Evolutionary conservation across 164 flowering plant species (phyloP), one percentile per base, ranked within the genome.

Genomic region (Warburgia ugandensis): DNA sequence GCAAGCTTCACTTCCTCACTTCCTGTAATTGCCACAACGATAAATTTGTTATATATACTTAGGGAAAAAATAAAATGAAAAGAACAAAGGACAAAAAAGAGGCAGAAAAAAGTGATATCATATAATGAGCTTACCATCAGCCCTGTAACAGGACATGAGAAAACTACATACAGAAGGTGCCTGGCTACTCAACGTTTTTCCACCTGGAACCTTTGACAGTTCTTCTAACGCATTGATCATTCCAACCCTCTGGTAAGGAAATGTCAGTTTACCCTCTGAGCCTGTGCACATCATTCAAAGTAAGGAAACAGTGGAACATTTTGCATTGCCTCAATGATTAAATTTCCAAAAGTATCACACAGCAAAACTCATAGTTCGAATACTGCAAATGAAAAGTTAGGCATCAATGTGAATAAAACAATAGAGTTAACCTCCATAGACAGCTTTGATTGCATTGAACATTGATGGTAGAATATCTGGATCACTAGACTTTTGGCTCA

Each of bases 1-100:
- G 92, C 79, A 57, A 89, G 76, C 60, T 89, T 94, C 22, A 84
- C 96, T 64, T 94, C 97, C 51, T 94, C 99, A 75, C 86, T 94
- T 53, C 97, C 99, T 94, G 78, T 16, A 61, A 32, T 19, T 17
- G 7, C 28, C 5, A 42, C 36, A 36, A 23, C 16, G 11, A 30
- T 25, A 29, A 38, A 14, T 14, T 25, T 26, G 13, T 3, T 20
- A 45, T 13, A 49, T 23, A 51, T 20, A 17, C 0, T 14, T 6
- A 25, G 29, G 48, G 4, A 25, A 31, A 53, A 59, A 42, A 20
- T 20, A 5, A 32, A 3, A 5, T 11, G 29, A 41, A 7, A 17
- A 32, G 36, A 22, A 12, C 6, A 9, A 16, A 52, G 50, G 7
- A 11, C 3, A 4, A 55, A 14, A 25, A 10, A 13, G 35, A 42